phyloP scores from a whole-genome alignment of 2,329 filamentous ascomycete genomes.

The Aspergillus felis region DNA sequence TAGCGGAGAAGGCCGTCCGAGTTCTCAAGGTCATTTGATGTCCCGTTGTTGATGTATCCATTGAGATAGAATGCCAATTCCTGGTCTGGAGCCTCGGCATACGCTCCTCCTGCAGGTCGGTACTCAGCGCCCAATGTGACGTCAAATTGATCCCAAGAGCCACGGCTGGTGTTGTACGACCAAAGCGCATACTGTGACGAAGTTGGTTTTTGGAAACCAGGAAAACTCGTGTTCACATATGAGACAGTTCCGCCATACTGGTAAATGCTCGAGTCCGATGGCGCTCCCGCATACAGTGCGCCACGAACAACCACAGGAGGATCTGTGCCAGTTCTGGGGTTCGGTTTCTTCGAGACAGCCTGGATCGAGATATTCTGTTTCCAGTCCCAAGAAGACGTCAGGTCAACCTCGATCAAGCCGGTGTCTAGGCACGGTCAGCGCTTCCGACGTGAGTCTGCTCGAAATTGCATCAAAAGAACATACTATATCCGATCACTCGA shows the following conservation, averaged over 20 bases:
- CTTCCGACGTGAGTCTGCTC: neutral
- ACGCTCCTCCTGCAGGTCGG: conserved; percentile 35
- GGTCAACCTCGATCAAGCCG: conserved; percentile 23
- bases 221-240: conserved; percentile 25
- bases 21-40: conserved; percentile 16
- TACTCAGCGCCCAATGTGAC: conserved; percentile 16
- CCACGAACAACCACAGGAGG: conserved; percentile 26
- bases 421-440: conserved; percentile 15
- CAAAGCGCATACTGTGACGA: conserved; percentile 27
- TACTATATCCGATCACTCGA: conserved; percentile 27
- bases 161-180: conserved; percentile 22
- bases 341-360: conserved; percentile 16
- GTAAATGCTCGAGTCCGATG: conserved; percentile 22
- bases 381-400: conserved; percentile 29
- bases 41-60: conserved; percentile 37
- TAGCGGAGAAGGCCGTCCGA: conserved; percentile 14
- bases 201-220: conserved; percentile 22
- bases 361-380: conserved; percentile 25
- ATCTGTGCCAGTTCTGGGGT: conserved; percentile 16
- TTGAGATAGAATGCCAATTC: conserved; percentile 40
- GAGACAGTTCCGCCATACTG: conserved; percentile 32
- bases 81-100: conserved; percentile 34
- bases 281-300: conserved; percentile 23
- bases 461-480: neutral
- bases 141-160: conserved; percentile 26